A percentile compares a stretch with the other conserved stretches of the same genome.
phyloP scores from a whole-genome alignment of 805 yeast genomes.

The Kregervanrija delftensis region DNA sequence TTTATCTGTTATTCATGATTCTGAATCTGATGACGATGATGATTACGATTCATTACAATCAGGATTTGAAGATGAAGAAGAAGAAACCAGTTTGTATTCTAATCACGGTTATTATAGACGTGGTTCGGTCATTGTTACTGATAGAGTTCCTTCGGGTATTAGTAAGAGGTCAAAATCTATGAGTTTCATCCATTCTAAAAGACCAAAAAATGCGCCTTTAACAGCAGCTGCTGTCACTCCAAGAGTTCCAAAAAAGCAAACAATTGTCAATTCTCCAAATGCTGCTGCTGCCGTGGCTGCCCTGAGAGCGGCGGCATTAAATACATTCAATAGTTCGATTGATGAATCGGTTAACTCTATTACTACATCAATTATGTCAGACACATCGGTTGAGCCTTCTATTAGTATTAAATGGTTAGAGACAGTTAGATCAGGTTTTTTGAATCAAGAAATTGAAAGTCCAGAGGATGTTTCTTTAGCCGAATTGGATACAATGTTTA shows the following conservation, averaged over 20 bases:
- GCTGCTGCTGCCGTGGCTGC: slow-evolving; percentile 76
- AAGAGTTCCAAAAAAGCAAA: slow-evolving; percentile 53
- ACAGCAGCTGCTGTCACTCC: slow-evolving; percentile 86
- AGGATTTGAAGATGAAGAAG: slow-evolving; percentile 32
- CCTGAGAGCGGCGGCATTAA: slow-evolving; percentile 58
- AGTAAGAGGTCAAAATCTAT: slow-evolving; percentile 58
- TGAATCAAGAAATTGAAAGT: slow-evolving; percentile 68
- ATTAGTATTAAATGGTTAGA: slow-evolving; percentile 61
- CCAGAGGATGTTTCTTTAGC: slow-evolving; percentile 76
- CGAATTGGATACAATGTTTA: slow-evolving; percentile 51
- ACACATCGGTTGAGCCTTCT: slow-evolving; percentile 28
- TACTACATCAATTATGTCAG: slow-evolving; percentile 28
- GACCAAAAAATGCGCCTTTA: slow-evolving; percentile 25
- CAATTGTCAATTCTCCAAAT: slow-evolving; percentile 48
- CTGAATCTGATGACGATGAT: slow-evolving; percentile 32
- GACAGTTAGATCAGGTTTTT: slow-evolving; percentile 69
- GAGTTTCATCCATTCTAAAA: slow-evolving; percentile 51
- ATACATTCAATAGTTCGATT: slow-evolving; percentile 36
- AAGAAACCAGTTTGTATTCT: slow-evolving; percentile 20
- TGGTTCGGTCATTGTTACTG: slow-evolving; percentile 29
- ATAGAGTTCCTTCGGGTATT: slow-evolving; percentile 33
- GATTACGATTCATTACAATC: slow-evolving; percentile 31
- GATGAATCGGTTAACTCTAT: slow-evolving; percentile 30
- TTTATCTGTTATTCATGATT: slow-evolving; percentile 9
- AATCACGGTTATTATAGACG: slow-evolving; percentile 23